These are phyloP conservation scores for Biancaea sappan DNA, from an alignment of 306 rosid species.

Conservation along the genomic window DNA sequence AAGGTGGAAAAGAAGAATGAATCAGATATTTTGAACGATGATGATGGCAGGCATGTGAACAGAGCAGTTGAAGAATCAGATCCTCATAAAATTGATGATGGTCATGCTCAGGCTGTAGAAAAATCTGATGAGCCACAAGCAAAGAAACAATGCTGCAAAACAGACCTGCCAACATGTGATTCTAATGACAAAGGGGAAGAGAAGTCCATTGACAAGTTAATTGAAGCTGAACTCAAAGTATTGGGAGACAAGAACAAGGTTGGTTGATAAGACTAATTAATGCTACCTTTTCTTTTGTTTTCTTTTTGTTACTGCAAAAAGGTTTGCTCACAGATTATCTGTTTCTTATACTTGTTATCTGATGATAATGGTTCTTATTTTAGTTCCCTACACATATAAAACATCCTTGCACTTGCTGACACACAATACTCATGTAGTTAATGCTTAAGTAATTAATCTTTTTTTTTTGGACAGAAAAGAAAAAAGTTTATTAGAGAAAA, in stretches of 20 bases:
- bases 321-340: background rate
- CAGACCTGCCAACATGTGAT: conserved; percentile 40
- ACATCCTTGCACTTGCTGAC: background rate
- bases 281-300: background rate
- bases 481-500: too few relatives aligned
- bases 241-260: conserved; percentile 88
- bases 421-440: background rate
- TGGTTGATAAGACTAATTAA: conserved; percentile 24
- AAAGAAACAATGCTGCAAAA: conserved; percentile 63
- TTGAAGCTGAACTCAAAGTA: conserved; percentile 80
- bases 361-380: conserved; percentile 2
- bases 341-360: conserved; percentile 16
- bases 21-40: conserved; percentile 37
- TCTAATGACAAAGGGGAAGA: conserved; percentile 50
- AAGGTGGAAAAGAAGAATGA: conserved; percentile 47
- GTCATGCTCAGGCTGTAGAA: conserved; percentile 33
- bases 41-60: conserved; percentile 29
- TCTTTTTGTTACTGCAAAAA: conserved; percentile 10
- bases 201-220: conserved; percentile 76
- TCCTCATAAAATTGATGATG: conserved; percentile 44
- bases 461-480: too few relatives aligned
- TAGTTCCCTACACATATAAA: conserved; percentile 8
- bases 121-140: conserved; percentile 56
- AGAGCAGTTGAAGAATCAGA: conserved; percentile 42
- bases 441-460: conserved; percentile 11